A percentile compares a stretch with the other conserved stretches of the same genome.
Conservation (phyloP, 164 flowering plant genomes). For the Cinnamomum micranthum region DNA sequence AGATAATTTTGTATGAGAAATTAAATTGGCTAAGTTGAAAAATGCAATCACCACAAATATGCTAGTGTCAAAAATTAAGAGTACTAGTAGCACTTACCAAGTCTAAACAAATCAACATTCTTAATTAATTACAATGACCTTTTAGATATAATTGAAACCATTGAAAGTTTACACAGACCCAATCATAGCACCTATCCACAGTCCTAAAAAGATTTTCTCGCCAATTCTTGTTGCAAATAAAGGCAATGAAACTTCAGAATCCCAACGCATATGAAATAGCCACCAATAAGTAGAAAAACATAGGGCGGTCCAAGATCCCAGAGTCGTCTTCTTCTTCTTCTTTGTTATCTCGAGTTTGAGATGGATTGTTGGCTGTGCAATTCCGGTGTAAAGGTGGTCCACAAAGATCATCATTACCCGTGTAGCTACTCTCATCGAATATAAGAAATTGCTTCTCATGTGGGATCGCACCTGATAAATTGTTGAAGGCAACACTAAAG, state of each 20-base stretch:
- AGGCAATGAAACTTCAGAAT: slow-evolving; percentile 4
- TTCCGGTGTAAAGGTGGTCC: background rate
- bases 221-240: slow-evolving; percentile 1
- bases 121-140: too few species aligned
- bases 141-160: too few species aligned
- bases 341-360: background rate
- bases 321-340: background rate
- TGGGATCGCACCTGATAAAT: background rate
- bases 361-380: background rate
- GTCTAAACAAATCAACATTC: too few species aligned
- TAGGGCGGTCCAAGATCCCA: too few species aligned
- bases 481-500: slow-evolving; percentile 7
- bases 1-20: too few species aligned
- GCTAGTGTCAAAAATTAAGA: too few species aligned
- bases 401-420: slow-evolving; percentile 2
- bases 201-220: background rate
- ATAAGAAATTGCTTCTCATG: background rate
- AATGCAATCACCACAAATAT: too few species aligned
- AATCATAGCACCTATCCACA: background rate
- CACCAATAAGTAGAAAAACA: slow-evolving; percentile 1
- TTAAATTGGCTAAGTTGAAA: too few species aligned
- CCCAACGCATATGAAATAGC: slow-evolving; percentile 7
- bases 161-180: too few species aligned
- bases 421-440: slow-evolving; percentile 1
- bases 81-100: too few species aligned